Conservation (phyloP, 2,329 filamentous ascomycete genomes). For the Colletotrichum spinosum region DNA sequence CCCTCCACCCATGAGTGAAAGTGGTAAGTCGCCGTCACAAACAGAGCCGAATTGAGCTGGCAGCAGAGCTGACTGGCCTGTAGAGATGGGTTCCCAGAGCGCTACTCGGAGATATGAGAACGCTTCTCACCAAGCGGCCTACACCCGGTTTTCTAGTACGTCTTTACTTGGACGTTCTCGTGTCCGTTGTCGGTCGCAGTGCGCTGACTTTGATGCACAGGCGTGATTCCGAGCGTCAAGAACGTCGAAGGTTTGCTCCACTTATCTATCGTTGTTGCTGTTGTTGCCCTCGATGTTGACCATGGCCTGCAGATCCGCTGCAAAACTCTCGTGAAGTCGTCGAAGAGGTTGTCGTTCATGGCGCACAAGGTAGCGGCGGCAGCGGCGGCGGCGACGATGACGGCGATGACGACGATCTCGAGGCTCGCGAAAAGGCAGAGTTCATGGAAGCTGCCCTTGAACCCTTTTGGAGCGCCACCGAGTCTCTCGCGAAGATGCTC, state of each 20-base stretch:
- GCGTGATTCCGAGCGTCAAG: too few relatives aligned
- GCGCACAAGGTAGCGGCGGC: too few relatives aligned
- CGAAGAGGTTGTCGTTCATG: too few relatives aligned
- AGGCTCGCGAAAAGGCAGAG: conserved; percentile 16
- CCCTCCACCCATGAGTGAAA: conserved; percentile 28
- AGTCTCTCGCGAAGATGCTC: conserved; percentile 44
- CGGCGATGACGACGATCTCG: conserved; percentile 12
- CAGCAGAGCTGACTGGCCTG: not conserved
- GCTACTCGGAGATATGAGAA: conserved; percentile 1
- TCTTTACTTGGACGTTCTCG: not conserved
- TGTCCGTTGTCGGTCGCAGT: too few relatives aligned
- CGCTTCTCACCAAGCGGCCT: conserved; percentile 2
- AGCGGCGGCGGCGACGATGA: not conserved
- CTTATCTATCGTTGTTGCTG: too few relatives aligned
- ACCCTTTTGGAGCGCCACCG: conserved; percentile 43
- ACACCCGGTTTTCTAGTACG: conserved; percentile 26
- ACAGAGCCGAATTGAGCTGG: not conserved
- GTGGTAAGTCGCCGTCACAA: conserved; percentile 15
- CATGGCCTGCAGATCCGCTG: not conserved
- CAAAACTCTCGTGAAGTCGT: too few relatives aligned
- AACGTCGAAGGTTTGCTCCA: too few relatives aligned
- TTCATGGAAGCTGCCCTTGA: conserved; percentile 39
- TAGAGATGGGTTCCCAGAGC: conserved; percentile 30
- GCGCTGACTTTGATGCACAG: too few relatives aligned
- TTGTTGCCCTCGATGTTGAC: not conserved